Percentiles rank a stretch among this genome's conserved stretches.
phyloP scores from a whole-genome alignment of 345 rosid genomes.

The Lagerstroemia speciosa region DNA sequence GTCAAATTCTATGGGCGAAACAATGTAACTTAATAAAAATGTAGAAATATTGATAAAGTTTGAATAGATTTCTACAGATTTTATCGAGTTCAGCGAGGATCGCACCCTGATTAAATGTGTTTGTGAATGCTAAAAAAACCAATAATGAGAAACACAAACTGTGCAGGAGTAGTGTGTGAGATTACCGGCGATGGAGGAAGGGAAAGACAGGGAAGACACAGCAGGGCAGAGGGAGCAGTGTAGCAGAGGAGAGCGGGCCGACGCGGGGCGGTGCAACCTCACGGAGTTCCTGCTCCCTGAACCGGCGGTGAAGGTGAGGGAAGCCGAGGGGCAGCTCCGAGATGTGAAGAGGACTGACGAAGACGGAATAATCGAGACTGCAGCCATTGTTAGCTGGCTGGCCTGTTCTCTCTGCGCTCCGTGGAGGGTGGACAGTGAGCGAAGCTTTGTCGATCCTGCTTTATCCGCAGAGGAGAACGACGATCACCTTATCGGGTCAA shows the following conservation, averaged over 20 bases:
- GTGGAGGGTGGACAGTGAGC: background rate
- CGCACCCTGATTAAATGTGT: too few relatives aligned
- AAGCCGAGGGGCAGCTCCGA: constrained; percentile 38
- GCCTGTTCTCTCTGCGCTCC: background rate
- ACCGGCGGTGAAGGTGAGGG: constrained; percentile 37
- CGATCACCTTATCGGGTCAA: background rate
- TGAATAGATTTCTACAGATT: too few relatives aligned
- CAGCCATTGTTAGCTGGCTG: constrained; percentile 35
- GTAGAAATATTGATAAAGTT: too few relatives aligned
- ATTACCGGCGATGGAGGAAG: constrained; percentile 56
- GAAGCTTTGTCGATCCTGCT: background rate
- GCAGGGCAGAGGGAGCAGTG: constrained; percentile 49
- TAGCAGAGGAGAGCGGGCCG: constrained; percentile 36
- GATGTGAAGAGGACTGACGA: constrained; percentile 31
- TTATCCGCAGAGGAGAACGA: background rate
- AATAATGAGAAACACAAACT: background rate
- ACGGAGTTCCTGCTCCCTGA: constrained; percentile 22
- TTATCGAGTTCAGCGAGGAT: too few relatives aligned
- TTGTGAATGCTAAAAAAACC: background rate
- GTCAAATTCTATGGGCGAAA: too few relatives aligned
- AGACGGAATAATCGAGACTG: constrained; percentile 29
- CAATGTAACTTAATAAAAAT: too few relatives aligned
- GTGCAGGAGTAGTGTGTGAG: background rate
- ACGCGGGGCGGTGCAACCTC: constrained; percentile 17
- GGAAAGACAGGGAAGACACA: constrained; percentile 25